Conservation (phyloP, 352 stramenopile genomes). For the Globisporangium rhizosaccharum region DNA sequence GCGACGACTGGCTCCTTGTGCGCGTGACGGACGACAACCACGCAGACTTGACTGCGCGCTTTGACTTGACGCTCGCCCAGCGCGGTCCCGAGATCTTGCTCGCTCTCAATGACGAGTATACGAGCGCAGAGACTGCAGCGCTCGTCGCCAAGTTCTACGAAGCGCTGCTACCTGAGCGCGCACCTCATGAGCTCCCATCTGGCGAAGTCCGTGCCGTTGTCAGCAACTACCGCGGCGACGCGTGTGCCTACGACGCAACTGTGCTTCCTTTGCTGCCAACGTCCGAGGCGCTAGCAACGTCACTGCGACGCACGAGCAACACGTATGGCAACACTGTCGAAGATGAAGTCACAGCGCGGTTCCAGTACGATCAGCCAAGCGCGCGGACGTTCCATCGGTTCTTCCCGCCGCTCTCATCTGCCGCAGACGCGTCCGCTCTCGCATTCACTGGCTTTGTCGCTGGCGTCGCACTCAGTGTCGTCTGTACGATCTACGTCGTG, state of each 20-base stretch:
- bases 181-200: slow-evolving; percentile 56
- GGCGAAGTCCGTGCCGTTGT: slow-evolving; percentile 37
- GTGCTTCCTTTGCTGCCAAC: not conserved
- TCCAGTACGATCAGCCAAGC: slow-evolving; percentile 2
- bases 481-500: slow-evolving; percentile 57
- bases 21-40: slow-evolving; percentile 59
- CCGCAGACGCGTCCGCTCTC: slow-evolving; percentile 21
- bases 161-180: slow-evolving; percentile 42
- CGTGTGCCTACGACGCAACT: slow-evolving; percentile 52
- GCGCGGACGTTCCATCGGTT: slow-evolving; percentile 8
- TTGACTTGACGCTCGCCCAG: slow-evolving; percentile 37
- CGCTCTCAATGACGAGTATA: slow-evolving; percentile 83
- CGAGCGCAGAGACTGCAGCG: slow-evolving; percentile 34
- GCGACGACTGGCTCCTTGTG: slow-evolving; percentile 76
- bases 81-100: slow-evolving; percentile 52
- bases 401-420: slow-evolving; percentile 24
- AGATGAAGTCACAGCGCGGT: not conserved
- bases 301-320: slow-evolving; percentile 18
- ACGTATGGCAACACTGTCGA: not conserved
- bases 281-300: slow-evolving; percentile 5
- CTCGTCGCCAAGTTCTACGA: slow-evolving; percentile 58
- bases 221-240: slow-evolving; percentile 69
- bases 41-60: slow-evolving; percentile 20
- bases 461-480: slow-evolving; percentile 37
- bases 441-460: slow-evolving; percentile 26